Base-by-base conservation (phyloP, 257 asterid genomes). In the Galeopsis tetrahit region DNA sequence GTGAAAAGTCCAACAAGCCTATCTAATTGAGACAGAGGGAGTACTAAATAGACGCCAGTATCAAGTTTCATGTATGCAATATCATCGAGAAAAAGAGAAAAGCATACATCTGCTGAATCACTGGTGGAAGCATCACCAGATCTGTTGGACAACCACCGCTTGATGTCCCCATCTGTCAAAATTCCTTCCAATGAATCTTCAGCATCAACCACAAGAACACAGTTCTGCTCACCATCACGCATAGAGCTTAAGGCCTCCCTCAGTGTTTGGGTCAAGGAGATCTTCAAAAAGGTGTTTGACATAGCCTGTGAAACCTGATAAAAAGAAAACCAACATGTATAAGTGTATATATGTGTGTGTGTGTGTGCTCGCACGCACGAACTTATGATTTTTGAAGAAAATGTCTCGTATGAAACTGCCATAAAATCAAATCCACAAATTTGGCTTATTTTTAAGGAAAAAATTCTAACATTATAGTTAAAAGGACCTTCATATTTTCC, bases 241-340 rank as follows among this genome's bases (percentile, higher is more conserved):
- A 95, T 95, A 72, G 80, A 75, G 48, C 77, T 81, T 63, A 92
- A 67, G 40, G 91, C 94, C 77, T 92, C 96, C 81, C 85, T 88
- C 63, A 92, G 81, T 52, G 90, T 85, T 75, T 92, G 91, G 70
- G 84, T 78, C 13, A 77, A 71, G 33, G 82, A 84, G 59, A 95
- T 87, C 82, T 80, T 87, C 86, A 83, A 62, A 78, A 80, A 95
- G 80, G 75, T 81, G 70, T 56, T 74, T 21, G 98, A 87, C 99
- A 90, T 88, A 58, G 89, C 97, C 77, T 82, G 89, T 36, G 94
- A 87, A 76, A 95, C 99, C 99, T 95, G 88, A 79, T 71, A 36
- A 66, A 59, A 79, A 51, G 21, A 77, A 72, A 76, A 57, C 43
- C 38, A 66, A 5, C 71, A 63, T 21, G 28, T 53, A 63, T 38